Evolutionary conservation across 257 asterid genomes (phyloP).

Genomic region (Solanum commersonii): DNA sequence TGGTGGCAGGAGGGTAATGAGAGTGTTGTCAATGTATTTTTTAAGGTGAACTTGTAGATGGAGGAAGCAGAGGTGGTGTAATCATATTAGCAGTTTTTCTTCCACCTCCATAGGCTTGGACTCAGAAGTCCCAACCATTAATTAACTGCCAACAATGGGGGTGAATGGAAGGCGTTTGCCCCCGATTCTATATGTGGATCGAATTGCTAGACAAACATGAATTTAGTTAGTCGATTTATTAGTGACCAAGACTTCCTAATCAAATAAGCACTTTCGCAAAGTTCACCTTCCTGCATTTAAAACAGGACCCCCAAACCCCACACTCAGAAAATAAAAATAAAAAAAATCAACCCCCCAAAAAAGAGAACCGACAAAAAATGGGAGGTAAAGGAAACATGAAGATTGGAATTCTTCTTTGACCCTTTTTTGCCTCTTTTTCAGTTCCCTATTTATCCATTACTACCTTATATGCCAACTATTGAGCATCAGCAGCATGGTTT

Average conservation of each 20-base stretch:
- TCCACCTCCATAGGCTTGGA: not conserved
- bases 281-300: not conserved
- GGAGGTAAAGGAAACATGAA: not conserved
- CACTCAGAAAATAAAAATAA: too few species aligned
- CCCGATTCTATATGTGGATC: not conserved
- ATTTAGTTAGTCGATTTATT: not conserved
- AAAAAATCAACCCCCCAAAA: not conserved
- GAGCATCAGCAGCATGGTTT: not conserved
- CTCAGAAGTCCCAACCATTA: not conserved
- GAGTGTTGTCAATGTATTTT: not conserved
- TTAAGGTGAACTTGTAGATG: not conserved
- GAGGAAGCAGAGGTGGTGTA: not conserved
- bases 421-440: not conserved
- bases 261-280: not conserved
- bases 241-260: not conserved
- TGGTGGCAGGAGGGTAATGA: not conserved
- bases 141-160: not conserved
- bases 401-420: not conserved
- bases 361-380: not conserved
- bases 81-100: not conserved
- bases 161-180: not conserved
- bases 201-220: not conserved
- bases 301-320: not conserved
- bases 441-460: not conserved
- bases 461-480: not conserved